Evolutionary conservation across 257 asterid genomes (phyloP).

Genomic region (Cynanchum wilfordii): DNA sequence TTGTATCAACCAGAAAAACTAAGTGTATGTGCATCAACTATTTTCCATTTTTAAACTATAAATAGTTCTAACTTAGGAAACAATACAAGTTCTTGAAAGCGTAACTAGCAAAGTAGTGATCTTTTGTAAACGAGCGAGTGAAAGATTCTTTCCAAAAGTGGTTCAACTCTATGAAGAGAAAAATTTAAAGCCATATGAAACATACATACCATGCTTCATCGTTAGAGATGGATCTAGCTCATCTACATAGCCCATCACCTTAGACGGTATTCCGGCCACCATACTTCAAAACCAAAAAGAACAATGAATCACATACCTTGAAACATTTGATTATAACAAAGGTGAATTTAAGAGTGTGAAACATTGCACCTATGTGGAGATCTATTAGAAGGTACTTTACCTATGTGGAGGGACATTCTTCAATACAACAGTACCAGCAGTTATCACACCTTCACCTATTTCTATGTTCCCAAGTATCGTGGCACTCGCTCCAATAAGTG

Average conservation of each 20-base stretch:
- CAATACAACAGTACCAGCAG: conserved; percentile 39
- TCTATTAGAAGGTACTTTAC: conserved; percentile 15
- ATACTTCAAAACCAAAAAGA: conserved; percentile 27
- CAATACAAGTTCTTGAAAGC: not conserved
- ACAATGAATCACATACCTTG: not conserved
- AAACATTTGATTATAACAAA: not conserved
- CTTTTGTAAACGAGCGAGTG: not conserved
- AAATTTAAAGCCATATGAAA: not conserved
- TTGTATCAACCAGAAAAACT: not conserved
- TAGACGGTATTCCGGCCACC: conserved; percentile 47
- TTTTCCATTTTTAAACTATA: not conserved
- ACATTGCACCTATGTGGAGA: not conserved
- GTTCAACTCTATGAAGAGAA: not conserved
- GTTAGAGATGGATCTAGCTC: conserved; percentile 45
- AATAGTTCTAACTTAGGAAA: not conserved
- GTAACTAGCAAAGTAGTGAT: not conserved
- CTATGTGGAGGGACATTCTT: conserved; percentile 44
- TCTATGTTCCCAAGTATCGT: conserved; percentile 39
- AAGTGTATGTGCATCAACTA: not conserved
- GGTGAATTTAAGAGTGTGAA: not conserved
- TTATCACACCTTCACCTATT: conserved; percentile 45
- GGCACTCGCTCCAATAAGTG: conserved; percentile 39
- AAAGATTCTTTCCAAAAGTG: not conserved
- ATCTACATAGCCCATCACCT: conserved; percentile 41
- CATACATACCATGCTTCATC: conserved; percentile 45